These are phyloP conservation scores for Arachis hypogaea DNA, from an alignment of 306 rosid species.

Conservation along the genomic window DNA sequence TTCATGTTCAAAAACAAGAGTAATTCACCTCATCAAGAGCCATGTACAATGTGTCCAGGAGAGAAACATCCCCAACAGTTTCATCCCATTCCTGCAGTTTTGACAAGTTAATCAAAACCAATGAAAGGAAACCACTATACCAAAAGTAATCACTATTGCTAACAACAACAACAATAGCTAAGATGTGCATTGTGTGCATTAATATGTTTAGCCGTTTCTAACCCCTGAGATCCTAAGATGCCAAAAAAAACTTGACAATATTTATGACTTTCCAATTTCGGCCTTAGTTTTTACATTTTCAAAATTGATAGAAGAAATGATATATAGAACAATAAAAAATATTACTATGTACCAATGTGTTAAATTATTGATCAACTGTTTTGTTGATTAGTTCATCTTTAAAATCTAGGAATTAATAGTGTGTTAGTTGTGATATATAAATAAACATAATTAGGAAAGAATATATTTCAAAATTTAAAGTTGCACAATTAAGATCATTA, in stretches of 20 bases:
- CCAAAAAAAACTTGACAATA: not conserved
- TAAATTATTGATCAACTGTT: not conserved
- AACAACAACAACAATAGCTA: not conserved
- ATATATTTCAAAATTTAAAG: constrained; percentile 10
- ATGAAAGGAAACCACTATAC: not conserved
- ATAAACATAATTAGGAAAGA: not conserved
- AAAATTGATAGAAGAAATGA: not conserved
- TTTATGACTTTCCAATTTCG: not conserved
- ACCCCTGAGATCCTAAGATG: not conserved
- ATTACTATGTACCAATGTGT: not conserved
- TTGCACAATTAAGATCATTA: not conserved
- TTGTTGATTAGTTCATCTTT: not conserved
- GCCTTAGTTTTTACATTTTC: not conserved
- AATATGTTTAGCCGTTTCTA: not conserved
- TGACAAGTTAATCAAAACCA: constrained; percentile 40
- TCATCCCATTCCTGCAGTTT: constrained; percentile 84
- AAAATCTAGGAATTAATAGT: not conserved
- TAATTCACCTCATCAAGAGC: constrained; percentile 85
- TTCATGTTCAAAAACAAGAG: constrained; percentile 23
- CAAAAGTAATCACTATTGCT: constrained; percentile 17
- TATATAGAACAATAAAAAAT: not conserved
- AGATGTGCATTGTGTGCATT: not conserved
- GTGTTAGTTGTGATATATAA: not conserved
- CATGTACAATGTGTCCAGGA: constrained; percentile 73
- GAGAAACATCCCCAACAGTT: constrained; percentile 69